These are phyloP conservation scores for Colletotrichum sp. DNA, from an alignment of 2,329 filamentous ascomycete genomes.

Conservation along the genomic window DNA sequence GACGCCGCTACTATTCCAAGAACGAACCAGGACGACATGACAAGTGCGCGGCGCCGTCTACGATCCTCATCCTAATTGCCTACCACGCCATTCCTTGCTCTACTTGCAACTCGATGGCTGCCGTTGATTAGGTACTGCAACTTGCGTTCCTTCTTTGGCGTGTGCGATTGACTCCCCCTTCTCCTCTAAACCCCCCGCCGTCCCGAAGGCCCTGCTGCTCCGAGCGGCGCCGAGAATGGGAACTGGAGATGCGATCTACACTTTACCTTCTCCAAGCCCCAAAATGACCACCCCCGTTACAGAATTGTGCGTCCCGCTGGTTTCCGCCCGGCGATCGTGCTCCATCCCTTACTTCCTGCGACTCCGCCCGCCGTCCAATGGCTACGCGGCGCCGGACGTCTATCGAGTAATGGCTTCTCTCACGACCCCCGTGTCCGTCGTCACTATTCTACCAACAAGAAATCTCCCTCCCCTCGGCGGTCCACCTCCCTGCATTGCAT, in stretches of 20 bases:
- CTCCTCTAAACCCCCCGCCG: not conserved
- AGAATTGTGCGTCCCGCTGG: slow-evolving; percentile 9
- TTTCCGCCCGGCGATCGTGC: slow-evolving; percentile 18
- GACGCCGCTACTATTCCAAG: slow-evolving; percentile 9
- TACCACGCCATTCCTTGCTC: not conserved
- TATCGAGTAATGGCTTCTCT: not conserved
- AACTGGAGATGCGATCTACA: not conserved
- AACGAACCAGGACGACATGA: not conserved
- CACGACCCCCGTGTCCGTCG: not conserved
- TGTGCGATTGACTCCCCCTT: not conserved
- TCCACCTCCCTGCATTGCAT: not conserved
- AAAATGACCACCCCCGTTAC: not conserved
- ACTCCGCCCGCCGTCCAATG: not conserved
- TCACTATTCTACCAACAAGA: not conserved
- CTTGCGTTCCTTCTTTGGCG: not conserved
- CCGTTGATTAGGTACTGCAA: not conserved
- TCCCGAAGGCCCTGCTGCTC: not conserved
- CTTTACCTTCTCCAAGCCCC: not conserved
- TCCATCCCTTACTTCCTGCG: not conserved
- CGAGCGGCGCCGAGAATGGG: not conserved
- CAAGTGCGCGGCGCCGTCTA: not conserved
- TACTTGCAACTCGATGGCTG: not conserved
- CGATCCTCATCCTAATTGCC: not conserved
- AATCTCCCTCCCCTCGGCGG: not conserved
- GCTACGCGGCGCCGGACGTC: not conserved